Evolutionary conservation across 169 alveolate genomes (phyloP), one percentile per base, ranked within the genome.

Genomic region (Eimeria tenella): DNA sequence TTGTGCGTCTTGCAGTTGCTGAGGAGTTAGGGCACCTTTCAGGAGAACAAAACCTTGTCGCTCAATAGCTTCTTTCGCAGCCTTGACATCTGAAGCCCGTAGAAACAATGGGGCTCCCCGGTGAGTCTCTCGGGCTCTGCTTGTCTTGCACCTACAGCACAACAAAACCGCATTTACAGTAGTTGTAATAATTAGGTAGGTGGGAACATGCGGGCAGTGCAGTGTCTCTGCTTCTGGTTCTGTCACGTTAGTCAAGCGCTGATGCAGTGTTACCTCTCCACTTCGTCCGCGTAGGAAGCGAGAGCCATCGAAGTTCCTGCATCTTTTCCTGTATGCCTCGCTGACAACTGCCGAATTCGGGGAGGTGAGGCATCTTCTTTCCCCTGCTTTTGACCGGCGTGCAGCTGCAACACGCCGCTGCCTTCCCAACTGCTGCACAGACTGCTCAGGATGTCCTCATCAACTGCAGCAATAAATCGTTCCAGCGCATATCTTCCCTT

Each of bases 281-380:
- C 82, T 5, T 21, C 77, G 60, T 91, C 94, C 49, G 94, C 94
- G 55, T 91, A 91, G 31, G 94, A 91, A 42, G 71, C 56, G 81
- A 79, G 86, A 65, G 94, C 86, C 74, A 52, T 63, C n/a, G 94
- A 91, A 4, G 94, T 91, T 50, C 94, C 90, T 15, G 75, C 86
- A 49, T 91, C 65, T 52, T 74, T 77, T 4, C 94, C 94, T 3
- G 92, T 86, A 4, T n/a, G 70, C 42, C 23, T 63, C 63, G 86
- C 75, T 42, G 73, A 50, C 1, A 63, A 60, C 74, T 53, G 73
- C 19, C 91, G 77, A 7, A 49, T 31, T 13, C 75, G 94, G 77
- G 68, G 77, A 0, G 91, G 75, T 42, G 75, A 58, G 86, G 42
- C 60, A 23, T 86, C 79, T 11, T 77, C 91, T 19, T 50, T 53